A percentile compares a stretch with the other conserved stretches of the same genome.
Conservation (phyloP, 1,284 basidiomycete species). For the Microbotryum silenes-acaulis region DNA sequence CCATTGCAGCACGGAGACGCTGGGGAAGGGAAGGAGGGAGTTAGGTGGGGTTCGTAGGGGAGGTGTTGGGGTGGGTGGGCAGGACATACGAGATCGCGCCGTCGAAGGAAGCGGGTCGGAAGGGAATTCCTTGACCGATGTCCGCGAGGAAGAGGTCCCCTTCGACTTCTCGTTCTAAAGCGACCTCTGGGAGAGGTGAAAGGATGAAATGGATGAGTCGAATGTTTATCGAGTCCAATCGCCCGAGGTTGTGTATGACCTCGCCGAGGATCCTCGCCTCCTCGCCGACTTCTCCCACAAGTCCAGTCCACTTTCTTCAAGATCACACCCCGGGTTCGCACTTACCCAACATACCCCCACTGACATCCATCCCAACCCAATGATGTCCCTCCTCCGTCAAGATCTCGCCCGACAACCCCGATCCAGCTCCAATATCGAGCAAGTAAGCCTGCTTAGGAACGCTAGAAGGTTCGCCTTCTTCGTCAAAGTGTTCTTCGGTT, state of each 20-base stretch:
- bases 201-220: not conserved
- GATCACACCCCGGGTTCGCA: not conserved
- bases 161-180: constrained; percentile 83
- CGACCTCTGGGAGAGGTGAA: constrained; percentile 59
- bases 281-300: too few relatives aligned
- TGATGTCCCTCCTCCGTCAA: constrained; percentile 87
- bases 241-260: too few relatives aligned
- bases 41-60: constrained; percentile 2
- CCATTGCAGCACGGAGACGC: constrained; percentile 98
- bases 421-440: constrained; percentile 95
- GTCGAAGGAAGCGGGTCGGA: constrained; percentile 92
- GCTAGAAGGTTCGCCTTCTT: constrained; percentile 4
- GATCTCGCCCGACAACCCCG: constrained; percentile 96
- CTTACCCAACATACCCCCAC: constrained; percentile 83
- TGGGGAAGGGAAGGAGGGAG: constrained; percentile 39
- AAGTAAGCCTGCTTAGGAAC: constrained; percentile 60
- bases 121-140: constrained; percentile 51
- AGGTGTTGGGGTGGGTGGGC: not conserved
- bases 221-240: too few relatives aligned
- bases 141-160: constrained; percentile 61
- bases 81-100: constrained; percentile 79
- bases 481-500: constrained; percentile 8
- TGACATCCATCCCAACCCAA: constrained; percentile 93
- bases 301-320: too few relatives aligned
- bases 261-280: too few relatives aligned